These are phyloP conservation scores for Ichthyophthirius multifiliis DNA, from an alignment of 169 alveolate species.

Conservation along the genomic window DNA sequence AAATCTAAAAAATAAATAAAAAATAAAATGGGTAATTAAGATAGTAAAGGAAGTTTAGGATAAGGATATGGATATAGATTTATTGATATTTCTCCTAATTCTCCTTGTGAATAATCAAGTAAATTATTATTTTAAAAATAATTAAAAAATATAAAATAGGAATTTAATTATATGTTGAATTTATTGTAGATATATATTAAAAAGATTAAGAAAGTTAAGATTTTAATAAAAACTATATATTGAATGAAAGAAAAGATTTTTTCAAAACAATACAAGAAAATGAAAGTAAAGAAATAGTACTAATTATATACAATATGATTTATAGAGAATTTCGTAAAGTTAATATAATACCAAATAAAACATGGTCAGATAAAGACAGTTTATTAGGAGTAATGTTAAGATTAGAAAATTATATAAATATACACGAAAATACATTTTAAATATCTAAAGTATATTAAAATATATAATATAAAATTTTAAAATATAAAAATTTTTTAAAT, in stretches of 20 bases:
- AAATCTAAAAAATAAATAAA: too few species aligned
- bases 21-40: background rate
- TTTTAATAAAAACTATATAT: background rate
- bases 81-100: background rate
- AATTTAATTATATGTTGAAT: background rate
- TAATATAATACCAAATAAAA: background rate
- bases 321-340: background rate
- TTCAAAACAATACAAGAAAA: background rate
- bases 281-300: background rate
- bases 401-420: background rate
- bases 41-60: slow-evolving; percentile 6
- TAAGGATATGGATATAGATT: background rate
- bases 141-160: background rate
- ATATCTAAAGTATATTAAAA: background rate
- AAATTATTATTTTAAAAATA: background rate
- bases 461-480: background rate
- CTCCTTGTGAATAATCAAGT: background rate
- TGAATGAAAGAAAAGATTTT: background rate
- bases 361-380: background rate
- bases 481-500: background rate
- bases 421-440: background rate
- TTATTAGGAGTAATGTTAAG: background rate
- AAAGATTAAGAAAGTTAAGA: background rate
- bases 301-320: background rate
- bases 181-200: background rate